Base-by-base conservation (phyloP, 768 basidiomycete genomes). In the Dentipellis fragilis region DNA sequence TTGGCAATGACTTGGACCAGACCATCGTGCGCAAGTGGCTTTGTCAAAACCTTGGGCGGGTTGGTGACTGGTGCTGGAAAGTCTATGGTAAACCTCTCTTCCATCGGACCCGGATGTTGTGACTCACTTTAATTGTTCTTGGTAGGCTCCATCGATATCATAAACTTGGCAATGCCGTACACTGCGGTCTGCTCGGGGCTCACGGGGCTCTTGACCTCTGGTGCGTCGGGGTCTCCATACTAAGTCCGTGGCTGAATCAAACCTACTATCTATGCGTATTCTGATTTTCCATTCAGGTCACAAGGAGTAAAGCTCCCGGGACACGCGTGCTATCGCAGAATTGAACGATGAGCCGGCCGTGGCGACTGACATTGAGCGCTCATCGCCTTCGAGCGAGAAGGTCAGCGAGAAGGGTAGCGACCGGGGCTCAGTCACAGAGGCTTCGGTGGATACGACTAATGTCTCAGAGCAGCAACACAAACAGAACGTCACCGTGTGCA, bases 1-100 rank as follows among this genome's bases (percentile, higher is more conserved):
- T 65, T 78, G 37, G 76, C 73, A 0, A 71, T 78, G 34, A 72
- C 73, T 0, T 77, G 76, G 75, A 68, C 71, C 34, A 77, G 76
- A 58, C 62, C 78, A 12, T 73, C 73, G 3, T 59, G 64, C 12
- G 67, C 69, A 1, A 75, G 70, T 14, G 70, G 77, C 0, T 63
- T 75, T 35, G 59, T 62, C 37, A 77, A 75, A 2, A 67, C 73
- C 11, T 65, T 78, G 49, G 65, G 68, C 2, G 76, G 76, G 1
- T 73, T 72, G 8, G 58, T 65, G 14, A 75, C 78, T 71, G 75
- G 0, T 78, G 77, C 57, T 74, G 69, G 72, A 76, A 78, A 60
- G 76, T 75, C 51, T 75, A 70, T 49, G 75, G 71, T 42, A 17
- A 42, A 17, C 14, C 42, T 2, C 42, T 7, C 10, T 12, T 45